Evolutionary conservation across 192 early-diverging fungal genomes (phyloP), one percentile per base, ranked within the genome.

Genomic region (Coemansia sp.): DNA sequence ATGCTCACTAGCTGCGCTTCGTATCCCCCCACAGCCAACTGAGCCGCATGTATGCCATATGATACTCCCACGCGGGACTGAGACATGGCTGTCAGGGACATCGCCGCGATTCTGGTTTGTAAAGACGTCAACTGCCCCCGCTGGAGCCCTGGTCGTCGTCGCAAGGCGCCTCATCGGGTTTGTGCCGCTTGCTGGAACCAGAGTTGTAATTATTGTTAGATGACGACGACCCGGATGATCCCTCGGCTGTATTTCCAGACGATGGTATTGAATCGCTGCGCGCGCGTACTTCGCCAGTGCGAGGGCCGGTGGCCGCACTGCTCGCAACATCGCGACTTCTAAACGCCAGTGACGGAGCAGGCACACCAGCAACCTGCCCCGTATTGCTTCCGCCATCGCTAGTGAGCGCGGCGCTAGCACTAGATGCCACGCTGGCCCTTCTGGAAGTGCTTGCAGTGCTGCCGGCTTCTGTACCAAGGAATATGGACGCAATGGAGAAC

Each of bases 141-240:
- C 55, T 32, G 13, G 55, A 57, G 55, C 55, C 55, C 6, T 57
- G 55, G 55, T 16, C 55, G 6, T 57, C 55, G 32, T 57, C 4
- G 30, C 16, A 2, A 57, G 55, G 14, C 6, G 30, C 59, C n/a
- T 50, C 68, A 47, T 67, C 50, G 19, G 64, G 7, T 4, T 68
- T 64, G 39, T 76, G 74, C n/a, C 74, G 68, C 61, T 76, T 76
- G 59, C 57, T 70, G 35, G 74, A 52, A 8, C 64, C 68, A 4
- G 8, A 6, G 35, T 14, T 55, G 19, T 38, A 37, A 39, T 17
- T 52, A 26, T 4, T 40, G 14, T 3, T 46, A 16, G 39, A 57
- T 5, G 66, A 32, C 21, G 30, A 5, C 9, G 11, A 32, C 13
- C 52, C 52, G 32, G 52, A 14, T 3, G 52, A 23, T 4, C 55